Evolutionary conservation across 1,284 basidiomycete species (phyloP), one percentile per base, ranked within the genome.

Genomic region (Wolfiporia cocos): DNA sequence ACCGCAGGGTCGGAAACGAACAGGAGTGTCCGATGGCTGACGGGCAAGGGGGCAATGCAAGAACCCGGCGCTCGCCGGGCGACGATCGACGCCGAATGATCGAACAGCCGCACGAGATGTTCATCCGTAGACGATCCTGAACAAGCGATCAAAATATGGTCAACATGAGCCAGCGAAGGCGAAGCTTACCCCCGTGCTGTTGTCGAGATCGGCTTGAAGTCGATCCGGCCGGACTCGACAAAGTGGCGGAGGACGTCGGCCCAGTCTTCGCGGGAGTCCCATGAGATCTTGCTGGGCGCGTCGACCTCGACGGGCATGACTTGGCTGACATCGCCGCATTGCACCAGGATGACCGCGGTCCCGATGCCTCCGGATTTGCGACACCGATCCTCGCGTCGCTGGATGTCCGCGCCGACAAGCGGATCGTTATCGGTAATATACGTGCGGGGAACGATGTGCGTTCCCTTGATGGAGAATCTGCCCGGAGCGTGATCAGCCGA

Each of bases 251-350:
- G 70, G 17, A 82, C 78, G 12, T 70, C 68, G 7, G 65, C 61
- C 85, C 85, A 88, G 60, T 88, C 84, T 6, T 79, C 78, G 42
- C 83, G 69, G 17, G 59, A 49, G 57, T 87, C 85, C 85, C 84
- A 87, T 17, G 75, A 66, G 54, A 87, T 86, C 50, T 76, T 79
- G 43, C 70, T 66, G 2, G 83, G 85, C 6, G 81, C 73, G 58
- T 87, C 85, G 35, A 88, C 81, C 58, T 88, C 85, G 46, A 88
- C 82, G 21, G 85, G 85, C 79, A 88, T 84, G 47, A 88, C 85
- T 53, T 88, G 84, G 55, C 75, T 80, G 55, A 86, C 71, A 14
- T 72, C 70, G 28, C 74, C 79, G 53, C 84, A 86, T 57, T 88
- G 82, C 47, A 88, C 69, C 56, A 88, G 68, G 59, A 88, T 71